These are phyloP conservation scores for Cladophialophora immunda DNA, from an alignment of 2,329 filamentous ascomycete genomes.

Conservation along the genomic window DNA sequence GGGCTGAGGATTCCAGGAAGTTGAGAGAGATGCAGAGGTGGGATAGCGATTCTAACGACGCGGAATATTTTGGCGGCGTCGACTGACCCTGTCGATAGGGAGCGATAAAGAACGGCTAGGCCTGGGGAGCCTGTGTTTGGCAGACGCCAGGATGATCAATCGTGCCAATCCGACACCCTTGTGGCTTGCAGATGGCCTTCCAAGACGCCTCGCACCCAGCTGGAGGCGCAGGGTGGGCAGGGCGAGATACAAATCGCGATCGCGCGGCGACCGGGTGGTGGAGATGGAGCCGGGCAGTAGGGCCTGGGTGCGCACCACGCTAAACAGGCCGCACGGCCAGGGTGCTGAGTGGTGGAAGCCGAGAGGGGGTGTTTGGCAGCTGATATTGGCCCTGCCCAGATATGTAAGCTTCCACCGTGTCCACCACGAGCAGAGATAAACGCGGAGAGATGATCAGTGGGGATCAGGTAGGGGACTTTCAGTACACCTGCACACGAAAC, in stretches of 20 bases:
- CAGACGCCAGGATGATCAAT: conserved; percentile 38
- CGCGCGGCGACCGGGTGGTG: conserved; percentile 37
- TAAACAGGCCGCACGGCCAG: conserved; percentile 32
- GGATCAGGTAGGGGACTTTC: background rate
- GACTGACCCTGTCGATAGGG: conserved; percentile 37
- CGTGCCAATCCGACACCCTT: conserved; percentile 38
- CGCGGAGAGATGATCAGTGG: conserved; percentile 33
- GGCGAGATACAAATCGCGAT: conserved; percentile 39
- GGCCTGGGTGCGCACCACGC: conserved; percentile 24
- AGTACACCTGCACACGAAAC: background rate
- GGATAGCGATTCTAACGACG: conserved; percentile 31
- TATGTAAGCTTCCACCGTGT: conserved; percentile 19
- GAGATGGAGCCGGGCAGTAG: conserved; percentile 26
- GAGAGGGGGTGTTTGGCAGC: conserved; percentile 16
- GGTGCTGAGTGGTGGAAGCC: conserved; percentile 18
- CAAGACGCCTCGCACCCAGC: conserved; percentile 27
- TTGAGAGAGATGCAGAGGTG: conserved; percentile 25
- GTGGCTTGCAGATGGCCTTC: conserved; percentile 40
- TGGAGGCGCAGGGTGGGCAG: conserved; percentile 37
- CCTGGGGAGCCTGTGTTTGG: conserved; percentile 34
- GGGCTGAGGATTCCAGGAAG: conserved; percentile 24
- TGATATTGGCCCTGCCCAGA: conserved; percentile 24
- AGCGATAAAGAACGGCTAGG: conserved; percentile 39
- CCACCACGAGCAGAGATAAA: conserved; percentile 21
- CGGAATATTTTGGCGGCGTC: conserved; percentile 42